phyloP scores from a whole-genome alignment of 192 early-diverging fungal genomes.

The Gamsiella multidivaricata region DNA sequence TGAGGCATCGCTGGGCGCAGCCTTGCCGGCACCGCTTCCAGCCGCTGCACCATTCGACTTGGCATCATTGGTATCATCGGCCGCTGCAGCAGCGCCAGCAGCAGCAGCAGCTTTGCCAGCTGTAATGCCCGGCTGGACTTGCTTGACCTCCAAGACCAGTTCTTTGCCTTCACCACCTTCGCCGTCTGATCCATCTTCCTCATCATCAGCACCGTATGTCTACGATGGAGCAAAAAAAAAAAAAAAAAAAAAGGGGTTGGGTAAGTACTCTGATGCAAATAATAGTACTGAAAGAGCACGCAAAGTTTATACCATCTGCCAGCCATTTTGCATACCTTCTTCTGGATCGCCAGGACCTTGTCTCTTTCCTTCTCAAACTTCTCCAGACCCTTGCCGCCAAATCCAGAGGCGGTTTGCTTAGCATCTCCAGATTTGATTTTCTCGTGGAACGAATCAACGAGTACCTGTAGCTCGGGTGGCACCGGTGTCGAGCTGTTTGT shows the following conservation, averaged over 20 bases:
- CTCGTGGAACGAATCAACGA: constrained; percentile 83
- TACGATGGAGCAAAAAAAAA: constrained; percentile 5
- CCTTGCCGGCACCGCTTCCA: constrained; percentile 4
- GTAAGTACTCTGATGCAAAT: not conserved
- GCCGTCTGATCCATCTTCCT: constrained; percentile 77
- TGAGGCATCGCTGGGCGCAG: constrained; percentile 10
- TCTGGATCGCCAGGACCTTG: constrained; percentile 90
- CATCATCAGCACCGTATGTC: constrained; percentile 78
- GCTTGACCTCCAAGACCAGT: constrained; percentile 52
- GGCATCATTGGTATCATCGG: constrained; percentile 18
- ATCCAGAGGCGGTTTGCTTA: constrained; percentile 79
- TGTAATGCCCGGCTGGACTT: constrained; percentile 53
- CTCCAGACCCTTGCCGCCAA: constrained; percentile 97
- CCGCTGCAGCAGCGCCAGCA: constrained; percentile 18
- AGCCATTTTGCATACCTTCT: constrained; percentile 69
- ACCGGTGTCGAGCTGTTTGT: constrained; percentile 79
- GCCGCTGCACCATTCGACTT: constrained; percentile 14
- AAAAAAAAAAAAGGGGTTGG: constrained; percentile 16
- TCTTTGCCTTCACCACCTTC: constrained; percentile 65
- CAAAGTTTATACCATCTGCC: not conserved
- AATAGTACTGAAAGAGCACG: not conserved
- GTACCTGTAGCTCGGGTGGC: constrained; percentile 78
- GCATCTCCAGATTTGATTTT: constrained; percentile 85
- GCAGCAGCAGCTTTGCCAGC: constrained; percentile 54
- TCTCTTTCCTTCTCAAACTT: constrained; percentile 93